Base-by-base conservation (phyloP, 148 eudicot genomes). In the Nepenthes mirabilis region DNA sequence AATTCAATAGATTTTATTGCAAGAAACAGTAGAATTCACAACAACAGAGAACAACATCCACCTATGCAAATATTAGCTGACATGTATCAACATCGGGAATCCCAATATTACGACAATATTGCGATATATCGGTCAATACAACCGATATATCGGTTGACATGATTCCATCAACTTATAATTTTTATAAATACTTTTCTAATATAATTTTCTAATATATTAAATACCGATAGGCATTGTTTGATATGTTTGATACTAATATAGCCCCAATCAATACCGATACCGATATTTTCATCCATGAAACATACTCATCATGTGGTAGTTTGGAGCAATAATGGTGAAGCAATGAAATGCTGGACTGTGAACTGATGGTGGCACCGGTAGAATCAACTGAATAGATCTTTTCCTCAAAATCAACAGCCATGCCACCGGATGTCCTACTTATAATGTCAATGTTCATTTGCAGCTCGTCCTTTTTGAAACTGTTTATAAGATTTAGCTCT, bases 231-330 rank as follows among this genome's bases (percentile, higher is more conserved):
- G 23, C 23, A 23, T 23, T 23, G 23, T 23, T 23, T 23, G 23
- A 23, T 23, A 23, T 23, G 23, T 23, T 23, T 23, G 23, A 23
- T 23, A 23, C 23, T 23, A 23, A 23, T 23, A 23, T 23, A 23
- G 23, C 23, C 23, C 23, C 23, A 23, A 23, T 23, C 23, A 23
- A 23, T 23, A 23, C 23, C 23, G 23, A 23, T 23, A 23, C 23
- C 23, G 23, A 23, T 23, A 23, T 23, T 23, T 23, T 23, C 23
- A 23, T 23, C 23, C 23, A 23, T 23, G 64, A 47, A 63, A 37
- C 91, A 60, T 93, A 93, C 99, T 93, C 99, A 71, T 93, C 99
- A 71, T 67, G 99, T 14, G 96, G 95, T 59, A 93, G 95, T 75
- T 84, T 93, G 34, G 99, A 80, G 72, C 99, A 93, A 70, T 88